Evolutionary conservation across 2,329 filamentous ascomycete species (phyloP).

Genomic region (Penicillium sp.): DNA sequence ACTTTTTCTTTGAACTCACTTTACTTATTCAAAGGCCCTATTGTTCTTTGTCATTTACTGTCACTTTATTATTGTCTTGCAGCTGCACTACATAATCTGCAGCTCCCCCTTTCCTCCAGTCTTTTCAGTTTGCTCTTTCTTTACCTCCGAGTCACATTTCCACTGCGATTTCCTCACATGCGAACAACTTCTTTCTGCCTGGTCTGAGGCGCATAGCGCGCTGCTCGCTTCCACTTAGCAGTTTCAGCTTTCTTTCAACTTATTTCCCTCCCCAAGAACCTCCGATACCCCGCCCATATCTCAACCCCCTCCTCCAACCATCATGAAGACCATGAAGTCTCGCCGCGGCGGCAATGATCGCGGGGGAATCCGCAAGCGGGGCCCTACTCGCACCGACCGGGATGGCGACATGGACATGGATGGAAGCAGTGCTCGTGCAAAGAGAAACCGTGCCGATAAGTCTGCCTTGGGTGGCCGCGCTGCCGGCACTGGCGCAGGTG

Average conservation of each 20-base stretch:
- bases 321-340: slow-evolving; percentile 34
- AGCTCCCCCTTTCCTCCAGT: background rate
- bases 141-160: background rate
- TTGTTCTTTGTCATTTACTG: slow-evolving; percentile 12
- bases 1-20: slow-evolving; percentile 28
- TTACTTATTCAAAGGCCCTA: slow-evolving; percentile 3
- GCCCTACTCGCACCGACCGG: slow-evolving; percentile 50
- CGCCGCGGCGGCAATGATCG: slow-evolving; percentile 36
- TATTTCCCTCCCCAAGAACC: background rate
- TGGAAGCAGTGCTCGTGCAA: slow-evolving; percentile 36
- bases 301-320: background rate
- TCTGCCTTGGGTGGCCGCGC: slow-evolving; percentile 5
- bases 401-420: slow-evolving; percentile 64
- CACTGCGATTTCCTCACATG: slow-evolving; percentile 20
- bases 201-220: slow-evolving; percentile 30
- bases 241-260: background rate
- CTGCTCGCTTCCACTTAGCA: slow-evolving; percentile 5
- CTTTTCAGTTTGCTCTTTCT: background rate
- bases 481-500: slow-evolving; percentile 16
- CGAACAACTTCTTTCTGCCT: slow-evolving; percentile 14
- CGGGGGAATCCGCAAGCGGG: slow-evolving; percentile 53
- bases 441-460: slow-evolving; percentile 28
- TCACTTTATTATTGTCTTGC: slow-evolving; percentile 4
- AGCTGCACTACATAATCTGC: slow-evolving; percentile 14
- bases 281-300: background rate